A percentile compares a stretch with the other conserved stretches of the same genome.
These are phyloP conservation scores for Sugiyamaella chiloensis DNA, from an alignment of 805 yeast genomes.

Conservation along the genomic window DNA sequence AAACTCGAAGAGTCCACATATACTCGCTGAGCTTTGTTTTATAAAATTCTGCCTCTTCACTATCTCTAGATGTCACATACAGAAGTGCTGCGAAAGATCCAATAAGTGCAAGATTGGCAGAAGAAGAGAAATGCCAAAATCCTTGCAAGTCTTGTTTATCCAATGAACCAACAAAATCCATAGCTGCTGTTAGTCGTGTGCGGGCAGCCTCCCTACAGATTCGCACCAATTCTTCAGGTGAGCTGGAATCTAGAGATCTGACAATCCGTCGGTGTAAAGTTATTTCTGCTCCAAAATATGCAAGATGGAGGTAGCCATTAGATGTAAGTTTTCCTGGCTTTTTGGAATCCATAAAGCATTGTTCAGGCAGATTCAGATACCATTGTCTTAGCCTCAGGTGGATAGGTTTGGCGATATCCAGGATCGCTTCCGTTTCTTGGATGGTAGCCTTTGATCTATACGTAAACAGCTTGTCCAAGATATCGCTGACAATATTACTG, in stretches of 20 bases:
- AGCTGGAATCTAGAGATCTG: constrained; percentile 35
- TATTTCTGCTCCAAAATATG: constrained; percentile 87
- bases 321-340: constrained; percentile 36
- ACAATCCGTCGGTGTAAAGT: constrained; percentile 64
- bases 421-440: constrained; percentile 60
- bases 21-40: constrained; percentile 70
- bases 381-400: constrained; percentile 36
- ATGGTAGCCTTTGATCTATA: constrained; percentile 58
- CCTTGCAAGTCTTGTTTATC: constrained; percentile 81
- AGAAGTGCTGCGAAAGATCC: constrained; percentile 86
- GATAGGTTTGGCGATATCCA: constrained; percentile 64
- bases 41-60: constrained; percentile 61
- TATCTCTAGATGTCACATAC: constrained; percentile 55
- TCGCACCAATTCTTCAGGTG: constrained; percentile 51
- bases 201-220: constrained; percentile 86
- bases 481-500: constrained; percentile 35
- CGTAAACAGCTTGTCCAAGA: constrained; percentile 67
- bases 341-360: constrained; percentile 19
- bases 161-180: constrained; percentile 71
- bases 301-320: constrained; percentile 74
- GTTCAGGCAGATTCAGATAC: constrained; percentile 34
- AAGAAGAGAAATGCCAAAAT: constrained; percentile 84
- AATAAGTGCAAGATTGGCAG: constrained; percentile 73
- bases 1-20: constrained; percentile 69
- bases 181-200: constrained; percentile 75